phyloP scores from a whole-genome alignment of 23 red algal species.

The Gracilaria gracilis region DNA sequence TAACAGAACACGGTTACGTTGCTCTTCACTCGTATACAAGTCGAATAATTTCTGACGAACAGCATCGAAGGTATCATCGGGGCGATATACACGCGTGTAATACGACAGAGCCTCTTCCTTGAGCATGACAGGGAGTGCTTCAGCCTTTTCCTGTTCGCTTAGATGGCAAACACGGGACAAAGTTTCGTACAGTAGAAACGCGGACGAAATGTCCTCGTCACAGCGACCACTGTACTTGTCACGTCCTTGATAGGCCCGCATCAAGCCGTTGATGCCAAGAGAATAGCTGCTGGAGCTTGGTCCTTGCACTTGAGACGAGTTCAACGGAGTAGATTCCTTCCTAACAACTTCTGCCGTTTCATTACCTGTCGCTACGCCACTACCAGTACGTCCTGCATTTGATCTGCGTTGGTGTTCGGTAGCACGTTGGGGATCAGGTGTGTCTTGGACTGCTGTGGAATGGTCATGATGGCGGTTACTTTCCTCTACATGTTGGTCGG shows the following conservation, averaged over 20 bases:
- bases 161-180: not conserved
- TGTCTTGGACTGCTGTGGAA: too few relatives aligned
- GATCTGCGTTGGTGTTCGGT: not conserved
- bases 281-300: not conserved
- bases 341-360: not conserved
- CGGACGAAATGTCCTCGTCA: constrained; percentile 36
- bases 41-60: not conserved
- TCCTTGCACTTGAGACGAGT: not conserved
- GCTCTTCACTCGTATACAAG: constrained; percentile 39
- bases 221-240: constrained; percentile 11
- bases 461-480: too few relatives aligned
- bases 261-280: constrained; percentile 19
- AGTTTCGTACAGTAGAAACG: constrained; percentile 31
- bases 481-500: too few relatives aligned
- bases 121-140: constrained; percentile 10
- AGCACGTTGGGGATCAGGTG: not conserved
- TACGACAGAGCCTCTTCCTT: not conserved
- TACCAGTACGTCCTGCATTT: not conserved
- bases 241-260: constrained; percentile 12
- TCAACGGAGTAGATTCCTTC: not conserved
- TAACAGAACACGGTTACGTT: constrained; percentile 5
- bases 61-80: not conserved
- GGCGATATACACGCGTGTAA: not conserved
- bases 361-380: not conserved
- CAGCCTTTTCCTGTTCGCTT: constrained; percentile 10